Conservation (phyloP, 352 stramenopile species). For the Pythium monospermum region DNA sequence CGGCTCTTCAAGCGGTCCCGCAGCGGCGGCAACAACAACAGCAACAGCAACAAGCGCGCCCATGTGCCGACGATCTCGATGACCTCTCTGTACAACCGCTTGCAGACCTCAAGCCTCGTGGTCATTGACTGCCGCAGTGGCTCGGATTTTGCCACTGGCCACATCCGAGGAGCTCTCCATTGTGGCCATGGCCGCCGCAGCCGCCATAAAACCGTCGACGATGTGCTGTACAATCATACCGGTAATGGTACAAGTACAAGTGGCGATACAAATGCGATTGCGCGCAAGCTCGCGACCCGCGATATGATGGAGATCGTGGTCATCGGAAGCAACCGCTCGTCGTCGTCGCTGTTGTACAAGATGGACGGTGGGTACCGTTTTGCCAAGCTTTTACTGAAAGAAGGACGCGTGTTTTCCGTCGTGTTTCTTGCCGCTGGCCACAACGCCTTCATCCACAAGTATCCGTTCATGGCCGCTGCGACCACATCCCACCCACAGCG, state of each 20-base stretch:
- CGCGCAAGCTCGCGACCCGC: constrained; percentile 39
- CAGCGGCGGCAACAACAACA: no score
- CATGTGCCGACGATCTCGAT: constrained; percentile 54
- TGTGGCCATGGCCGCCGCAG: constrained; percentile 30
- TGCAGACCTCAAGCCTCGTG: constrained; percentile 64
- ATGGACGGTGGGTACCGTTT: constrained; percentile 72
- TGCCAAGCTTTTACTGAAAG: constrained; percentile 49
- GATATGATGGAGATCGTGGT: constrained; percentile 75
- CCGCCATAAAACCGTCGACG: constrained; percentile 40
- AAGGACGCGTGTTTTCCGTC: constrained; percentile 70
- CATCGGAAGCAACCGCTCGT: constrained; percentile 47
- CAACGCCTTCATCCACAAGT: constrained; percentile 57
- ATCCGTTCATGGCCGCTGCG: constrained; percentile 43
- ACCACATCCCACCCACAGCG: background rate
- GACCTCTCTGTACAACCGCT: constrained; percentile 65
- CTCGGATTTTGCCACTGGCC: constrained; percentile 33
- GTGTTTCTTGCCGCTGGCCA: constrained; percentile 65
- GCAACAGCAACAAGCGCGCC: no score
- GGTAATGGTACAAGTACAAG: constrained; percentile 9
- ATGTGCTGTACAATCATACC: constrained; percentile 34
- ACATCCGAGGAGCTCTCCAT: constrained; percentile 50
- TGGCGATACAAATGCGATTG: constrained; percentile 16
- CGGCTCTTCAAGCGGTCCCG: constrained; percentile 23
- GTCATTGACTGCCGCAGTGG: constrained; percentile 61
- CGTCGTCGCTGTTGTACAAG: constrained; percentile 41